Base-by-base conservation (phyloP, 768 basidiomycete genomes). In the Ramaria sp. region DNA sequence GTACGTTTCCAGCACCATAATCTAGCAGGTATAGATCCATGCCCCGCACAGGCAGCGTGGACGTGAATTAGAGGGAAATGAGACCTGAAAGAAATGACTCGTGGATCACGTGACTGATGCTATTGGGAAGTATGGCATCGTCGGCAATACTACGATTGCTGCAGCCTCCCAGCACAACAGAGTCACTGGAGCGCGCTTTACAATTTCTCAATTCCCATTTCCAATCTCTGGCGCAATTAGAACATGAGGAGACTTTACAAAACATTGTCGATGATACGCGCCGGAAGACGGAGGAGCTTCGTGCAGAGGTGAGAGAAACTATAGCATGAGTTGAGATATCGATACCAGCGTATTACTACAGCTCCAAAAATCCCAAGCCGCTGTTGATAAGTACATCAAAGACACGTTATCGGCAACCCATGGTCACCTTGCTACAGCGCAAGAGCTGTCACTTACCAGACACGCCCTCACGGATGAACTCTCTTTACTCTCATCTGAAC, bases 1-100 rank as follows among this genome's bases (percentile, higher is more conserved):
- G 85, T 47, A 92, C 90, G 66, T 93, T 97, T 20, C 94, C 94
- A 52, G 94, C 94, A 69, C 94, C 94, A 67, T 98, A 96, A 70
- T 97, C 95, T 62, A 98, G 85, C 64, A 98, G 81, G 71, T 84
- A 98, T 61, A 96, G 82, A 59, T 68, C 71, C 79, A 79, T 80
- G 24, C 19, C 11, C 6, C 33, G 33, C 33, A 34, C 11, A 34
- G 33, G 11, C 11, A 34, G 34, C 58, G 7, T n/a, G 43, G 6
- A 45, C 19, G 9, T 5, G 27, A 27, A 27, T 46, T 20, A 46
- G 24, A 46, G 45, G 24, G 4, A 19, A 20, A 27, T 4, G 15
- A 24, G 15, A 45, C 15, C 22, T 45, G 33, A 34, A 34, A 34
- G 33, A 13, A 37, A 37, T 10, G 34, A 37, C 34, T 37, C 9